These are phyloP conservation scores for Eutypa lata DNA, from an alignment of 2,329 filamentous ascomycete species.

Conservation along the genomic window DNA sequence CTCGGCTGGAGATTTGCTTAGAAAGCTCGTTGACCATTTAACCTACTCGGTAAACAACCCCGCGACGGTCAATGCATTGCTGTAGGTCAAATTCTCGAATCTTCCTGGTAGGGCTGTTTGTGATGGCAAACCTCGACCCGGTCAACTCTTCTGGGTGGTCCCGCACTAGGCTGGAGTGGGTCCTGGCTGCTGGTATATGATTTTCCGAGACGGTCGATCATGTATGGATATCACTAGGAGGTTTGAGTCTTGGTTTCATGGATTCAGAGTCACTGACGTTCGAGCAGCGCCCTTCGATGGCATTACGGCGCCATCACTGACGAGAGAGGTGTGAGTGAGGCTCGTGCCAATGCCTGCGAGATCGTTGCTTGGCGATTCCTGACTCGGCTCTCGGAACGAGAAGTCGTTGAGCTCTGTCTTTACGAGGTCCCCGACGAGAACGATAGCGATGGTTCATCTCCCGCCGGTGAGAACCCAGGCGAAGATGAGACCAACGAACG, in stretches of 20 bases:
- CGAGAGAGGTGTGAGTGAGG: constrained; percentile 63
- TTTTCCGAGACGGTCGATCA: no score
- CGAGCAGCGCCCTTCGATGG: constrained; percentile 66
- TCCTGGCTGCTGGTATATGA: background rate
- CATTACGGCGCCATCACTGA: constrained; percentile 65
- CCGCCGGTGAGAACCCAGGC: constrained; percentile 25
- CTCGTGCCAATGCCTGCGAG: constrained; percentile 72
- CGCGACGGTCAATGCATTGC: constrained; percentile 67
- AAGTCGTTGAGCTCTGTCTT: constrained; percentile 71
- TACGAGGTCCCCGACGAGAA: constrained; percentile 61
- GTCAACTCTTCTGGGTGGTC: background rate
- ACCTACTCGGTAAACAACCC: constrained; percentile 62
- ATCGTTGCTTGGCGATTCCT: constrained; percentile 79
- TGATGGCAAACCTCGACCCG: no score
- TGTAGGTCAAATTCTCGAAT: constrained; percentile 49
- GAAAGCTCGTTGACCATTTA: constrained; percentile 61
- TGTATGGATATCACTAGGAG: no score
- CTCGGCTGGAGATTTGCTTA: constrained; percentile 56
- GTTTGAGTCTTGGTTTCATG: no score
- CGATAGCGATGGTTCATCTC: constrained; percentile 13
- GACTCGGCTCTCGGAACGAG: constrained; percentile 65
- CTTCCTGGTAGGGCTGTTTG: background rate
- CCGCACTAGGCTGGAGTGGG: no score
- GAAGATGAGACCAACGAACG: constrained; percentile 45
- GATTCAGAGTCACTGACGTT: no score